Evolutionary conservation across 2,329 filamentous ascomycete species (phyloP), one percentile per base, ranked within the genome.

Genomic region (Talaromyces piceae): DNA sequence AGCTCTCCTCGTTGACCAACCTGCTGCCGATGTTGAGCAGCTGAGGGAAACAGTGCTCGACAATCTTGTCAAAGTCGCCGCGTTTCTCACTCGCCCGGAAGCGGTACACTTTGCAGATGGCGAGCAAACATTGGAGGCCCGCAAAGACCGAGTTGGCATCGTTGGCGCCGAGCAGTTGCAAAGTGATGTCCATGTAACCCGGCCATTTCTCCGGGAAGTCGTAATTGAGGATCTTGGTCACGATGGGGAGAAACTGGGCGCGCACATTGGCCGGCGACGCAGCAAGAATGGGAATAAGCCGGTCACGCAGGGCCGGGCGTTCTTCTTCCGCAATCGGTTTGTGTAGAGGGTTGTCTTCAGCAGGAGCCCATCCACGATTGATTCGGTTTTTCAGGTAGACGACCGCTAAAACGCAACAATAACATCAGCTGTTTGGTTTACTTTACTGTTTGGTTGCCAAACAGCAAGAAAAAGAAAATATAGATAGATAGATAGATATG

Each of bases 381-480:
- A 97, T 87, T 67, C 91, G 87, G 74, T 98, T 97, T 77, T 98
- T 98, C 69, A 97, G 83, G 74, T 97, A 98, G 62, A 98, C 88
- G 66, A 91, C 91, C 65, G 90, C 91, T 96, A 70, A 41, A 58
- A 54, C 56, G 44, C 27, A 26, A 22, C 16, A 37, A 16, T 23
- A 26, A 27, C 20, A 25, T 43, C 25, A 43, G 39, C 39, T 7
- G 7, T 18, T 20, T 3, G 33, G 3, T 37, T 20, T 37, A 7
- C 20, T 31, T 11, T 37, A 37, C 5, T 37, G 20, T 20, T 18
- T n/a, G n/a, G 16, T 28, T 28, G 22, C 12, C 20, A 8, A 41
- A 45, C 44, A 47, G 12, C 41, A 49, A 31, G 28, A 16, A 28
- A 47, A 30, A 54, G 16, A 50, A 28, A 52, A 48, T 30, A 18